phyloP scores from a whole-genome alignment of 768 basidiomycete species.

The Termitomyces sp. region DNA sequence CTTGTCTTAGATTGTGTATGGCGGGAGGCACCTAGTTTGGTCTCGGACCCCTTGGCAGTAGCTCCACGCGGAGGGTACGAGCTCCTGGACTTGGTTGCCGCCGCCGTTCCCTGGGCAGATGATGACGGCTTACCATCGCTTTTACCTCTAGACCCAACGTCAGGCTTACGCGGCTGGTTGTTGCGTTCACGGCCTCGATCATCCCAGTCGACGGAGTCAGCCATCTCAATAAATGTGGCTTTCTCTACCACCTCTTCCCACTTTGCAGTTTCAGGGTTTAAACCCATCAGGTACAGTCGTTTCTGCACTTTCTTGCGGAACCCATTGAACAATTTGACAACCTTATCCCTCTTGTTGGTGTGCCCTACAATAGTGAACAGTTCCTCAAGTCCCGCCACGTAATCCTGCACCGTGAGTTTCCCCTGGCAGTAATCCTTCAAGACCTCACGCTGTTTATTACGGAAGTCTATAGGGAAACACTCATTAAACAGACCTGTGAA shows the following conservation, averaged over 20 bases:
- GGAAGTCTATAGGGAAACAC: not conserved
- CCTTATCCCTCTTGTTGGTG: not conserved
- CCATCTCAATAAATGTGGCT: not conserved
- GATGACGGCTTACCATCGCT: too few relatives aligned
- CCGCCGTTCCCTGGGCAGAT: too few relatives aligned
- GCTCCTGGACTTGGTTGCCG: too few relatives aligned
- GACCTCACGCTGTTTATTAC: not conserved
- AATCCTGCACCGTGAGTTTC: not conserved
- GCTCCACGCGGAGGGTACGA: too few relatives aligned
- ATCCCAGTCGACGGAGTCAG: not conserved
- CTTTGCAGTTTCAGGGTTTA: not conserved
- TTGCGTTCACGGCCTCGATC: not conserved
- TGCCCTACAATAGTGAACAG: not conserved
- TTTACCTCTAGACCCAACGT: too few relatives aligned
- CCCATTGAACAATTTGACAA: not conserved
- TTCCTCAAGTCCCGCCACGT: not conserved
- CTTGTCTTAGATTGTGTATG: too few relatives aligned
- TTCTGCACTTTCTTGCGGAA: not conserved
- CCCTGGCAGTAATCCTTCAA: not conserved
- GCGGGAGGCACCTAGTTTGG: too few relatives aligned
- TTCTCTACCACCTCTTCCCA: not conserved
- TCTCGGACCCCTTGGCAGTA: too few relatives aligned
- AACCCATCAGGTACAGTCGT: not conserved
- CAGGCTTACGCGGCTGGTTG: not conserved
- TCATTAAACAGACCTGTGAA: not conserved